Conservation (phyloP, 257 asterid genomes). For the Plantago ovata region DNA sequence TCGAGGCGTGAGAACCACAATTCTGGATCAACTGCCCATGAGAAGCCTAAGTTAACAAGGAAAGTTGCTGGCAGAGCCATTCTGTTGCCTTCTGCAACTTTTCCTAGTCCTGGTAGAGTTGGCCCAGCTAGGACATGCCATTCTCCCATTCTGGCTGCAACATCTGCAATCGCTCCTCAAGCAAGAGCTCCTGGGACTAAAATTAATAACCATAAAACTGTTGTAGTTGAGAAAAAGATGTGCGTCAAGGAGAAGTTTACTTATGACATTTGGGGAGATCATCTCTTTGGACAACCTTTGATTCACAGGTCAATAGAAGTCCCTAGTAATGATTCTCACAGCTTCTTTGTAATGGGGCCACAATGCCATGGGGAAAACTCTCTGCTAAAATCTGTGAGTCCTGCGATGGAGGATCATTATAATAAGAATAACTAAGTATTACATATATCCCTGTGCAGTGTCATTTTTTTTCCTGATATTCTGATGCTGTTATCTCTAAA, state of each 20-base stretch:
- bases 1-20: constrained; percentile 19
- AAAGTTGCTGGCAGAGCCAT: constrained; percentile 39
- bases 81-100: constrained; percentile 62
- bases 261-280: constrained; percentile 94
- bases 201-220: constrained; percentile 26
- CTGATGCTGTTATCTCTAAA: no score
- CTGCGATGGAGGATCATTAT: constrained; percentile 26
- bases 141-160: constrained; percentile 40
- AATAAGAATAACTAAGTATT: constrained; percentile 24
- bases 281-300: constrained; percentile 50
- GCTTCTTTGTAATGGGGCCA: constrained; percentile 75
- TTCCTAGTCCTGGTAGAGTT: constrained; percentile 39
- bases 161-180: constrained; percentile 54
- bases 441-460: constrained; percentile 6
- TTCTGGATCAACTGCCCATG: constrained; percentile 23
- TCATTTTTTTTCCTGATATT: no score
- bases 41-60: constrained; percentile 31
- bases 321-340: constrained; percentile 48
- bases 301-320: constrained; percentile 30
- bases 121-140: constrained; percentile 32
- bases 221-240: constrained; percentile 28
- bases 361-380: constrained; percentile 48
- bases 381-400: constrained; percentile 44
- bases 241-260: constrained; percentile 42
- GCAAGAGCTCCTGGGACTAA: constrained; percentile 81